These are phyloP conservation scores for Postia placenta DNA, from an alignment of 768 basidiomycete genomes.

Conservation along the genomic window DNA sequence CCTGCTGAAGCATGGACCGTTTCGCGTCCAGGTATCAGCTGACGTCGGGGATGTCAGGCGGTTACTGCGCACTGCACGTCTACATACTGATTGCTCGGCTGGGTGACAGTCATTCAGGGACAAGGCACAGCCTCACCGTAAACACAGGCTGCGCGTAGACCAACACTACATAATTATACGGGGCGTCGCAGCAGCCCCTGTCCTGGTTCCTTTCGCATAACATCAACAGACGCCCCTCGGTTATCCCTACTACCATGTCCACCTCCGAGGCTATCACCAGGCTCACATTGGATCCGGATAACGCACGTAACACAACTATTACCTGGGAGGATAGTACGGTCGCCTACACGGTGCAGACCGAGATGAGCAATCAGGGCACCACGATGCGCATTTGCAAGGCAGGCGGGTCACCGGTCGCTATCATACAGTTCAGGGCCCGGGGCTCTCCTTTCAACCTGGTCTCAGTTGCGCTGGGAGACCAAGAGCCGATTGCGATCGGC, in stretches of 20 bases:
- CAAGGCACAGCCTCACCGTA: too few relatives aligned
- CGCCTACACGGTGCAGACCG: conserved; percentile 32
- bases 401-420: conserved; percentile 28
- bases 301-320: conserved; percentile 37
- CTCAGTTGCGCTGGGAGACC: conserved; percentile 24
- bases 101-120: too few relatives aligned
- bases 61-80: too few relatives aligned
- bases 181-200: too few relatives aligned
- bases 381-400: conserved; percentile 29
- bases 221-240: too few relatives aligned
- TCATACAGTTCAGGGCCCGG: conserved; percentile 34
- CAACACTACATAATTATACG: too few relatives aligned
- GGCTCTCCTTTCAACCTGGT: conserved; percentile 25
- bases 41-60: too few relatives aligned
- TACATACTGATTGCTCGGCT: too few relatives aligned
- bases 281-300: conserved; percentile 33
- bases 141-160: too few relatives aligned
- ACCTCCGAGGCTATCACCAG: neutral
- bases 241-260: neutral
- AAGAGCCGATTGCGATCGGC: conserved; percentile 24
- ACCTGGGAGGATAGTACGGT: conserved; percentile 25
- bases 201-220: too few relatives aligned
- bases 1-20: too few relatives aligned
- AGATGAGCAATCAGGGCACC: conserved; percentile 21
- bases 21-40: too few relatives aligned